phyloP scores from a whole-genome alignment of 805 yeast genomes.

The Candida montana region DNA sequence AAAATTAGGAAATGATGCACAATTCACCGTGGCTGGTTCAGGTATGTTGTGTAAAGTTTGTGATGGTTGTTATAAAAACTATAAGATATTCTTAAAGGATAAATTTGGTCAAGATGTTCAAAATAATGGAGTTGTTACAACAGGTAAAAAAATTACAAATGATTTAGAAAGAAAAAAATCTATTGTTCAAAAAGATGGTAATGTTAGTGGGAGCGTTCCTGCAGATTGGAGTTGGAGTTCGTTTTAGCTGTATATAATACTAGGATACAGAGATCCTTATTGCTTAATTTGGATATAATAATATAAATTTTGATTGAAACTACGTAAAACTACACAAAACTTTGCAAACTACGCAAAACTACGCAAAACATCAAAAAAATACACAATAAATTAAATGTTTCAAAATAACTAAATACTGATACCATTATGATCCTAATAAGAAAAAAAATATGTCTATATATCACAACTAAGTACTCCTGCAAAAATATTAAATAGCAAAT shows the following conservation, averaged over 20 bases:
- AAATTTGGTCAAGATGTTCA: constrained; percentile 15
- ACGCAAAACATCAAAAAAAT: no score
- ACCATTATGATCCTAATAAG: no score
- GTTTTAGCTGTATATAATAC: constrained; percentile 31
- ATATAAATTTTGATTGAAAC: no score
- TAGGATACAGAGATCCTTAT: no score
- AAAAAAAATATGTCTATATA: no score
- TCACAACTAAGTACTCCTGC: no score
- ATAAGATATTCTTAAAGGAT: constrained; percentile 41
- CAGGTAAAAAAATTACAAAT: neutral
- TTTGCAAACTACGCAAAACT: no score
- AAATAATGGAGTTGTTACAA: neutral
- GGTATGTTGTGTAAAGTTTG: constrained; percentile 70
- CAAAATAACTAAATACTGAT: no score
- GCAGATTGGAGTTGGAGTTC: constrained; percentile 82
- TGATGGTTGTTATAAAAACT: constrained; percentile 57
- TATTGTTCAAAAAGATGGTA: constrained; percentile 25
- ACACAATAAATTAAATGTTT: no score
- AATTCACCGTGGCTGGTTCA: constrained; percentile 60
- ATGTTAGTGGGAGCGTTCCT: constrained; percentile 35
- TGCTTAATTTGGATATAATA: no score
- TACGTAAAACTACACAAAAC: no score
- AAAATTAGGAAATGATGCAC: constrained; percentile 53
- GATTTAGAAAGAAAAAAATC: constrained; percentile 26
- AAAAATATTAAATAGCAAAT: no score